Evolutionary conservation across 2,329 filamentous ascomycete species (phyloP).

Genomic region (Monilinia polystroma): DNA sequence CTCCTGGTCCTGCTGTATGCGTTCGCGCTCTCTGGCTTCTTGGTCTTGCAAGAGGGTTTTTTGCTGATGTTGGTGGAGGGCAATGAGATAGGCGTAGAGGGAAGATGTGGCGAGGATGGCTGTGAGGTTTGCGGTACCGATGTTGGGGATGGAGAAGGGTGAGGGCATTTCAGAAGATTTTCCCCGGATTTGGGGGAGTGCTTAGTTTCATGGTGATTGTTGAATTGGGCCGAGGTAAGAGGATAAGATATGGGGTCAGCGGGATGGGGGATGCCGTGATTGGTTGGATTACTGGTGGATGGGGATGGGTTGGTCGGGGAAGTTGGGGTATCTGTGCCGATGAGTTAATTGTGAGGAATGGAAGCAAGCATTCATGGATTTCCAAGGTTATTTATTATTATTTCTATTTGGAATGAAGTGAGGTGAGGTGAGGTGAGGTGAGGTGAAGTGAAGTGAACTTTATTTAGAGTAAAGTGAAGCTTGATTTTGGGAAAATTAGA

Average conservation of each 20-base stretch:
- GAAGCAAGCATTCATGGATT: too few relatives aligned
- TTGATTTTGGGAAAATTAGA: too few relatives aligned
- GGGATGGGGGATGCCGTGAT: constrained; percentile 14
- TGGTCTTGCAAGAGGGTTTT: background rate
- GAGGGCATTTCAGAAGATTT: background rate
- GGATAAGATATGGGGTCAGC: constrained; percentile 19
- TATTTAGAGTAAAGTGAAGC: too few relatives aligned
- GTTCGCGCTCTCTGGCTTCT: background rate
- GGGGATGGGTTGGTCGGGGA: background rate
- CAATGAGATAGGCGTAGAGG: constrained; percentile 9
- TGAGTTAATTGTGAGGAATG: too few relatives aligned
- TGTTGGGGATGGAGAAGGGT: constrained; percentile 11
- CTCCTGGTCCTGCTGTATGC: background rate
- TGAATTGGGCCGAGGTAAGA: constrained; percentile 14
- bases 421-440: background rate
- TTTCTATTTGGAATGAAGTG: background rate
- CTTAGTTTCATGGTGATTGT: background rate
- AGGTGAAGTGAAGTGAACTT: background rate
- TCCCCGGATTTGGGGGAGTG: constrained; percentile 3
- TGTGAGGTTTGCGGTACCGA: constrained; percentile 15
- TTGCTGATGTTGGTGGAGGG: constrained; percentile 7
- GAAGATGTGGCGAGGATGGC: constrained; percentile 17
- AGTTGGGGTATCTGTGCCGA: background rate
- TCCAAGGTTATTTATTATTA: too few relatives aligned
- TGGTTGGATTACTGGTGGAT: constrained; percentile 16